Conservation (phyloP, 106 monocot genomes). For the Amphibolis antarctica region DNA sequence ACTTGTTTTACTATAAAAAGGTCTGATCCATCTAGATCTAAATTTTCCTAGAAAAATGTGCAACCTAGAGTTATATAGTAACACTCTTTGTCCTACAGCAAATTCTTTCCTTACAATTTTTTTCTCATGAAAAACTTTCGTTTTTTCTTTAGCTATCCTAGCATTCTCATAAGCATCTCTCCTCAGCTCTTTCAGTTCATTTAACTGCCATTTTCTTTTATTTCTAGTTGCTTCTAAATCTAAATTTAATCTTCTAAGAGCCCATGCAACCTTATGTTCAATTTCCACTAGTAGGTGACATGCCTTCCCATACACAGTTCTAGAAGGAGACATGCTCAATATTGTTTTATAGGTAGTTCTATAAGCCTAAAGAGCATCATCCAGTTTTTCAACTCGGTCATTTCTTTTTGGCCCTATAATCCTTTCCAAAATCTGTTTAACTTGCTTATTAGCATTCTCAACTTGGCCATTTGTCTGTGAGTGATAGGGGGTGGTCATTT, state of each 20-base stretch:
- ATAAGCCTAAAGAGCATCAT: constrained; percentile 9
- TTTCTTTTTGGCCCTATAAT: neutral
- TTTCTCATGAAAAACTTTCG: neutral
- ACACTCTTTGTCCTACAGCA: too few species aligned
- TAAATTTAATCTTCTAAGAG: neutral
- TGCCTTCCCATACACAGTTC: neutral
- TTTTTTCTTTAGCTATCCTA: too few species aligned
- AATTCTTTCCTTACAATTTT: neutral
- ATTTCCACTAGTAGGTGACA: neutral
- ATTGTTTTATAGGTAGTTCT: neutral
- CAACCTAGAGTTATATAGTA: too few species aligned
- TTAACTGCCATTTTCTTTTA: neutral
- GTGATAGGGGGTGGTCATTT: neutral
- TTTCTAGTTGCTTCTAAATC: neutral
- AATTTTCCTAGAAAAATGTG: too few species aligned
- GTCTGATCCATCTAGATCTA: too few species aligned
- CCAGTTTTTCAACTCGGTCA: neutral
- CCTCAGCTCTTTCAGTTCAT: neutral
- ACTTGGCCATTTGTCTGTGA: neutral
- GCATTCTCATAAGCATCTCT: too few species aligned
- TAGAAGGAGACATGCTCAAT: neutral
- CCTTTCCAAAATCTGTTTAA: constrained; percentile 5
- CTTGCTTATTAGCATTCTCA: neutral
- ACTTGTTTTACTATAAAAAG: too few species aligned
- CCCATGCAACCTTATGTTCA: neutral